Evolutionary conservation across 2,329 filamentous ascomycete genomes (phyloP).

Genomic region (Tolypocladium cylindrosporum): DNA sequence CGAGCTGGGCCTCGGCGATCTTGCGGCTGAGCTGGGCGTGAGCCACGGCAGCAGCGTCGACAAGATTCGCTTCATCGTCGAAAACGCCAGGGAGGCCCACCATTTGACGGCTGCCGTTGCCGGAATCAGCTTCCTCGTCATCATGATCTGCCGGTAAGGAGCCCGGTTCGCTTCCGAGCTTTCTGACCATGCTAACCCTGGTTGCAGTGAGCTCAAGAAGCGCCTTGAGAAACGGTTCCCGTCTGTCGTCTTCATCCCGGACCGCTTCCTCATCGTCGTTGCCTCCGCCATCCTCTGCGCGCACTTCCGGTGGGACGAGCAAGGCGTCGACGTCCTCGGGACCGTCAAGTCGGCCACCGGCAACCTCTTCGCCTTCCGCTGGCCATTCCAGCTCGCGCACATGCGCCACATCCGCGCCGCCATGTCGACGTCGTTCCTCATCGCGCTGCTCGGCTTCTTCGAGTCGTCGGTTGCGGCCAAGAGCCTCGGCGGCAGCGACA

Average conservation of each 20-base stretch:
- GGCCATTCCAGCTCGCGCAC: slow-evolving; percentile 69
- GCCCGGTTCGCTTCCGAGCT: background rate
- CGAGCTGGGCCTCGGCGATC: slow-evolving; percentile 65
- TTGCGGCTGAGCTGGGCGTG: slow-evolving; percentile 55
- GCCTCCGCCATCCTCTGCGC: slow-evolving; percentile 73
- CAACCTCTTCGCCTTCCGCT: slow-evolving; percentile 69
- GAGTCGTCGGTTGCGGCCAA: slow-evolving; percentile 96
- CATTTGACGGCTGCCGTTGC: slow-evolving; percentile 67
- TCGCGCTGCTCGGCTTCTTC: slow-evolving; percentile 94
- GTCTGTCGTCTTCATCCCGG: slow-evolving; percentile 77
- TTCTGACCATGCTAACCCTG: background rate
- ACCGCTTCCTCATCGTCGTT: slow-evolving; percentile 83
- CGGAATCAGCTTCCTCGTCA: slow-evolving; percentile 69
- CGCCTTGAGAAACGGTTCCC: slow-evolving; percentile 70
- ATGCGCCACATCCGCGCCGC: slow-evolving; percentile 77
- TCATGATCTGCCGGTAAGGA: slow-evolving; percentile 76
- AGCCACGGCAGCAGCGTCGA: slow-evolving; percentile 78
- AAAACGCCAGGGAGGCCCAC: slow-evolving; percentile 58
- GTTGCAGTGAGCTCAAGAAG: slow-evolving; percentile 64
- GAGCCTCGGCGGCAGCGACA: slow-evolving; percentile 61
- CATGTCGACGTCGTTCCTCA: slow-evolving; percentile 85
- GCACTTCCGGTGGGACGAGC: slow-evolving; percentile 64
- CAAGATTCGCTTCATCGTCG: slow-evolving; percentile 71
- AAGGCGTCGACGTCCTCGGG: slow-evolving; percentile 77
- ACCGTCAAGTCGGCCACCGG: slow-evolving; percentile 65